Base-by-base conservation (phyloP, 1,284 basidiomycete species). In the Ustilago vetiveriae region DNA sequence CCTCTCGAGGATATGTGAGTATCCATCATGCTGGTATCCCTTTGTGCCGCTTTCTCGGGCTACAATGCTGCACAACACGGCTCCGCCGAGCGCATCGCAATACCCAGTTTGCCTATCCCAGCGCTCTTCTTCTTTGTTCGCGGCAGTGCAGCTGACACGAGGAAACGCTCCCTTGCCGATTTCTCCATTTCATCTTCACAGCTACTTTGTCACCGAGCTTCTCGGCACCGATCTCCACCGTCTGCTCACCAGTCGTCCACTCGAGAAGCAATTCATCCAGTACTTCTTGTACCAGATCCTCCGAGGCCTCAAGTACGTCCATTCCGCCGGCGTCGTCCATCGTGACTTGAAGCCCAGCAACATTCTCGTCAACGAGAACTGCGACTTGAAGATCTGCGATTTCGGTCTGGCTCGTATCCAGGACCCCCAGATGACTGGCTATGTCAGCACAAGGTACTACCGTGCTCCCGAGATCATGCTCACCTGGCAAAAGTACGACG, bases 401-500 rank as follows among this genome's bases (percentile, higher is more conserved):
- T 99, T 99, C 84, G 95, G 95, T 72, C 87, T 99, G 23, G 95
- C 95, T 17, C 90, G 95, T 56, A 80, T 84, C 46, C 92, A 94
- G 84, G 96, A 98, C 83, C 95, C 95, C 8, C 96, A 98, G 84
- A 98, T 99, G 96, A 98, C 96, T 5, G 96, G 96, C 65, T 99
- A 98, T 82, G 95, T 98, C 69, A 98, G 94, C 64, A 99, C 95
- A 56, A 87, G 96, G 76, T 98, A 98, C 85, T 98, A 99, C 84
- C 90, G 96, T 51, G 96, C 95, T 4, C 95, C 95, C 7, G 95
- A 99, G 84, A 98, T 99, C 85, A 99, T 99, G 96, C 87, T 99
- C 81, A 99, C 95, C 41, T 98, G 96, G 96, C 95, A 98, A 84
- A 98, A 98, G 85, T 98, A 98, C 85, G 96, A 98, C 83, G 95